A percentile compares a stretch with the other conserved stretches of the same genome.
These are phyloP conservation scores for Ceratocystis papillata DNA, from an alignment of 2,329 filamentous ascomycete species.

Conservation along the genomic window DNA sequence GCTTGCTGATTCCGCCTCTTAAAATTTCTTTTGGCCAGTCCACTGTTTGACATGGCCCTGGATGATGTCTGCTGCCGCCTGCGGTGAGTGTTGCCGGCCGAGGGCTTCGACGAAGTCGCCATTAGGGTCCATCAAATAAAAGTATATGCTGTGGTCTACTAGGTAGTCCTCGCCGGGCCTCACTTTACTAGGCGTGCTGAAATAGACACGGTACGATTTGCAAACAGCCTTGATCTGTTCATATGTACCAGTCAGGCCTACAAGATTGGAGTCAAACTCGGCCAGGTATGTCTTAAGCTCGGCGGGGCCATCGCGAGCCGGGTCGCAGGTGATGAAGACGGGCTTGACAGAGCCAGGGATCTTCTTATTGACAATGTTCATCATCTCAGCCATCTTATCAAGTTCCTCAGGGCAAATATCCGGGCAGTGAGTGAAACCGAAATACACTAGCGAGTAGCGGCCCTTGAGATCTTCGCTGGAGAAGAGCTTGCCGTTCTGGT, in stretches of 20 bases:
- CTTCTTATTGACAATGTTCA: slow-evolving; percentile 56
- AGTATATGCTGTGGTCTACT: slow-evolving; percentile 98
- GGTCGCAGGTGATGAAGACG: slow-evolving; percentile 93
- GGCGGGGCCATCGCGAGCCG: slow-evolving; percentile 74
- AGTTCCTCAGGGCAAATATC: slow-evolving; percentile 98
- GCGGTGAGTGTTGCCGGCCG: slow-evolving; percentile 84
- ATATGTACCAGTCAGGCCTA: slow-evolving; percentile 87
- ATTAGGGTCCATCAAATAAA: slow-evolving; percentile 97
- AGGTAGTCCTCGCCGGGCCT: slow-evolving; percentile 93
- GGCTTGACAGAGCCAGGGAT: slow-evolving; percentile 51
- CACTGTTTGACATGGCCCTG: slow-evolving; percentile 67
- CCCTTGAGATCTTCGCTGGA: slow-evolving; percentile 75
- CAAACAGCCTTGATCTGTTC: slow-evolving; percentile 89
- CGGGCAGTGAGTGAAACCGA: slow-evolving; percentile 95
- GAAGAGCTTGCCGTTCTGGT: slow-evolving; percentile 70
- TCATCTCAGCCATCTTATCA: slow-evolving; percentile 97
- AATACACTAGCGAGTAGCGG: slow-evolving; percentile 80
- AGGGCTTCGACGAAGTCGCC: slow-evolving; percentile 97
- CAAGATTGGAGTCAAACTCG: slow-evolving; percentile 79
- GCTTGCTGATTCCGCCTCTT: slow-evolving; percentile 9
- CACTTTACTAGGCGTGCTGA: slow-evolving; percentile 79
- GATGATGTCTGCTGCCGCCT: slow-evolving; percentile 74
- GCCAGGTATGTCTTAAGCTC: slow-evolving; percentile 75
- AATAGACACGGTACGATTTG: slow-evolving; percentile 95
- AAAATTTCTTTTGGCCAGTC: slow-evolving; percentile 30